Percentiles rank a stretch among this genome's conserved stretches.
phyloP scores from a whole-genome alignment of 2,329 filamentous ascomycete species.

The Didymella pinodella region DNA sequence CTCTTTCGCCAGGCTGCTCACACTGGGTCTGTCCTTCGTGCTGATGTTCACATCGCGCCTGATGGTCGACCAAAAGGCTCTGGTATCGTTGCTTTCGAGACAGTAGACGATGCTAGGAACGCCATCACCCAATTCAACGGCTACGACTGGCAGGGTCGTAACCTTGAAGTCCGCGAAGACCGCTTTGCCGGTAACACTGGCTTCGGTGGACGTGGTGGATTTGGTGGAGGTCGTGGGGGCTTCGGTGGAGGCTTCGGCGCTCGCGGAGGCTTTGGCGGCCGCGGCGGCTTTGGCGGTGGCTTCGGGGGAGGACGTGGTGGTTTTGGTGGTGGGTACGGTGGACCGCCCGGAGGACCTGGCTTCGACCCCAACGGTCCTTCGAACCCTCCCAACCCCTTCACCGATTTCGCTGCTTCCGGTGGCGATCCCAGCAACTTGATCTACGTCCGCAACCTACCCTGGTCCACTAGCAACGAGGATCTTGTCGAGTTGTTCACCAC shows the following conservation, averaged over 20 bases:
- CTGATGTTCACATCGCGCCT: slow-evolving; percentile 90
- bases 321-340: slow-evolving; percentile 57
- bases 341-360: slow-evolving; percentile 40
- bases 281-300: slow-evolving; percentile 55
- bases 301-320: slow-evolving; percentile 38
- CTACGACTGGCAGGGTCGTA: slow-evolving; percentile 96
- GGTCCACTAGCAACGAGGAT: slow-evolving; percentile 99
- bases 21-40: slow-evolving; percentile 75
- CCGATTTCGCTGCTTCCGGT: slow-evolving; percentile 86
- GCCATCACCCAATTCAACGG: slow-evolving; percentile 98
- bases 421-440: slow-evolving; percentile 85
- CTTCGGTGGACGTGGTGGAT: slow-evolving; percentile 58
- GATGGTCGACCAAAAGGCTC: slow-evolving; percentile 96
- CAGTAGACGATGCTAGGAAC: slow-evolving; percentile 90
- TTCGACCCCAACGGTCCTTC: slow-evolving; percentile 60
- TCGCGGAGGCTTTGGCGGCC: slow-evolving; percentile 56
- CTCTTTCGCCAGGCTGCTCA: slow-evolving; percentile 86
- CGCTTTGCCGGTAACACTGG: slow-evolving; percentile 75
- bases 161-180: slow-evolving; percentile 94
- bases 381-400: slow-evolving; percentile 85
- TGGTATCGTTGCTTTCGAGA: slow-evolving; percentile 96
- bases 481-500: slow-evolving; percentile 95
- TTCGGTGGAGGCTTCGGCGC: slow-evolving; percentile 58
- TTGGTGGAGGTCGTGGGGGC: slow-evolving; percentile 64
- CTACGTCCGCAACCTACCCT: slow-evolving; percentile 96